Conservation (phyloP, 2,329 filamentous ascomycete species). For the Trichoderma koningiopsis region DNA sequence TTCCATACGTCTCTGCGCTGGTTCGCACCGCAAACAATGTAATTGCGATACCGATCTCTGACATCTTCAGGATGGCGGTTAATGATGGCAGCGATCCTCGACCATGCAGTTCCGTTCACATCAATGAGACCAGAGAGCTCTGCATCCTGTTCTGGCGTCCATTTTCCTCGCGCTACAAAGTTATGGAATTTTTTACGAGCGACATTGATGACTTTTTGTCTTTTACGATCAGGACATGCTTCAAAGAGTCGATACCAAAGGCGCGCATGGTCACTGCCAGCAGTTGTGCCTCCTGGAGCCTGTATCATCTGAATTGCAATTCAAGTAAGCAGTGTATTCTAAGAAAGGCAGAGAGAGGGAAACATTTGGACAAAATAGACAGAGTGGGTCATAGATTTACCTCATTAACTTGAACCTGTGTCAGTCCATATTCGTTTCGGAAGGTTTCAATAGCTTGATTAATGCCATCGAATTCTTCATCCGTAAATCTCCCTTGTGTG, state of each 20-base stretch:
- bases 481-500: slow-evolving; percentile 47
- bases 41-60: slow-evolving; percentile 71
- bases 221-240: slow-evolving; percentile 52
- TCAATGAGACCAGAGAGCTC: slow-evolving; percentile 42
- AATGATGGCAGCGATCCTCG: slow-evolving; percentile 60
- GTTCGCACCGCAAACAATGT: slow-evolving; percentile 60
- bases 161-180: slow-evolving; percentile 56
- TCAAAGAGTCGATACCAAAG: slow-evolving; percentile 55
- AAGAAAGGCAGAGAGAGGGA: neutral
- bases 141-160: slow-evolving; percentile 43
- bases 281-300: slow-evolving; percentile 40
- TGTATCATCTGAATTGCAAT: slow-evolving; percentile 40
- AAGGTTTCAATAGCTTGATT: slow-evolving; percentile 48
- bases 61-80: slow-evolving; percentile 67
- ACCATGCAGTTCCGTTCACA: slow-evolving; percentile 57
- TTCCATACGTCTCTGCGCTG: slow-evolving; percentile 60
- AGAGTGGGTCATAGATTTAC: slow-evolving; percentile 33
- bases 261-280: slow-evolving; percentile 42
- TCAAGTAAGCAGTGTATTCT: slow-evolving; percentile 12
- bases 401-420: slow-evolving; percentile 51
- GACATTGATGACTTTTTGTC: slow-evolving; percentile 57
- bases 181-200: slow-evolving; percentile 68
- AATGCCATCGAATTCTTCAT: slow-evolving; percentile 47
- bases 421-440: slow-evolving; percentile 46
- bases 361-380: neutral